Percentiles rank a stretch among this genome's conserved stretches.
Conservation (phyloP, 1,284 basidiomycete species). For the Apiotrichum domesticum region DNA sequence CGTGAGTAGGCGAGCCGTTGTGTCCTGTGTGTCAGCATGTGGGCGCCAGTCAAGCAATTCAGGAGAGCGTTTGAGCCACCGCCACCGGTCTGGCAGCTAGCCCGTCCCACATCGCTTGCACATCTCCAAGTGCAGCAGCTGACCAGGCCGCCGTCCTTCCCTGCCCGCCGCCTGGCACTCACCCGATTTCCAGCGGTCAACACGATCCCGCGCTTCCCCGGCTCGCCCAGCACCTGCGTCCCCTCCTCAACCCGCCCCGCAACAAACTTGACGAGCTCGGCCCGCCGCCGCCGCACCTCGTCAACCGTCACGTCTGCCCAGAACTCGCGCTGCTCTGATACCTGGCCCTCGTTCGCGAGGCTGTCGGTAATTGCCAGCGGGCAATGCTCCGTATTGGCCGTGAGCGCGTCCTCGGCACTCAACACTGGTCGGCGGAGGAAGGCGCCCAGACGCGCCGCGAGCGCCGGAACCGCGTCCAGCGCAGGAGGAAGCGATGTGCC, state of each 20-base stretch:
- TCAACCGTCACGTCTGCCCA: conserved; percentile 37
- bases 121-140: too few relatives aligned
- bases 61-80: too few relatives aligned
- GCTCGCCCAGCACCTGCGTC: conserved; percentile 24
- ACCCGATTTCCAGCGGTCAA: conserved; percentile 48
- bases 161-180: conserved; percentile 5
- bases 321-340: conserved; percentile 34
- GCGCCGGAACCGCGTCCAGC: conserved; percentile 12
- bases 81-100: too few relatives aligned
- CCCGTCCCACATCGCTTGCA: too few relatives aligned
- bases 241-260: conserved; percentile 29
- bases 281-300: conserved; percentile 36
- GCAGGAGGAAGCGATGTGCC: conserved; percentile 16
- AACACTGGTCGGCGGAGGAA: conserved; percentile 37
- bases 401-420: conserved; percentile 15
- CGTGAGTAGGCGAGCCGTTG: conserved; percentile 42
- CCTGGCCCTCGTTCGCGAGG: conserved; percentile 46
- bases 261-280: conserved; percentile 40
- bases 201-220: conserved; percentile 43
- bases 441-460: conserved; percentile 20
- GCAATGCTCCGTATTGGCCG: conserved; percentile 26
- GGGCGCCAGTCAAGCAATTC: too few relatives aligned
- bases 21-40: conserved; percentile 35
- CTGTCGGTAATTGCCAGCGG: conserved; percentile 30
- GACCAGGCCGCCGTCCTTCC: too few relatives aligned